Base-by-base conservation (phyloP, 2,329 filamentous ascomycete species). In the Amylocarpus encephaloides region DNA sequence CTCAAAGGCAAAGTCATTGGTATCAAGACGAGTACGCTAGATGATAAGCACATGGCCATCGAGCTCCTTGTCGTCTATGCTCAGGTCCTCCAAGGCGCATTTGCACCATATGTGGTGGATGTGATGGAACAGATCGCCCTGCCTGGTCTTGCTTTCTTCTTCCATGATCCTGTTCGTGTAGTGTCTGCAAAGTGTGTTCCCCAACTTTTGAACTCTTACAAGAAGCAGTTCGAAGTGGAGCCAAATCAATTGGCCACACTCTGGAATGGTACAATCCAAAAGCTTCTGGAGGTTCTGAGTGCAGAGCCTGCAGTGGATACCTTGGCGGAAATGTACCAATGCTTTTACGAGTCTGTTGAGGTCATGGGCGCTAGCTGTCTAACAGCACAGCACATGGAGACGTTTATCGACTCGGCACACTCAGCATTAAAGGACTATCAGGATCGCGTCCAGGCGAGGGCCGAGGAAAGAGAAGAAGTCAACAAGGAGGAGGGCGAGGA, bases 41-140 rank as follows among this genome's bases (percentile, higher is more conserved):
- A 98, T 63, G 93, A 98, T 71, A 98, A 98, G 75, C 91, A 97
- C 69, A 96, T 95, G 80, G 93, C 93, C n/a, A 97, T 98, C 58
- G 93, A 98, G 71, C 82, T 98, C 47, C 86, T 98, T 53, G 91
- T 95, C 42, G 92, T 98, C 55, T 98, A 98, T 65, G 92, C 93
- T 1, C 90, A 96, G 67, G 91, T 95, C 22, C 78, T 98, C n/a
- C 89, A 96, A 67, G 89, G 79, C 18, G 82, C 87, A 29, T 98
- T 98, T 66, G 90, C 93, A 48, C 88, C 88, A 1, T 97, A 94
- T 59, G 92, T 95, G 46, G 77, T 84, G 40, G 85, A 95, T 53
- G 94, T 95, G 51, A 93, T 97, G 86, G 89, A 95, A 68, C 93
- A 93, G 71, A 94, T 98, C 65, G 92, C 91, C 1, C 75, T 98